Evolutionary conservation across 768 basidiomycete species (phyloP).

Genomic region (Lactarius quietus): DNA sequence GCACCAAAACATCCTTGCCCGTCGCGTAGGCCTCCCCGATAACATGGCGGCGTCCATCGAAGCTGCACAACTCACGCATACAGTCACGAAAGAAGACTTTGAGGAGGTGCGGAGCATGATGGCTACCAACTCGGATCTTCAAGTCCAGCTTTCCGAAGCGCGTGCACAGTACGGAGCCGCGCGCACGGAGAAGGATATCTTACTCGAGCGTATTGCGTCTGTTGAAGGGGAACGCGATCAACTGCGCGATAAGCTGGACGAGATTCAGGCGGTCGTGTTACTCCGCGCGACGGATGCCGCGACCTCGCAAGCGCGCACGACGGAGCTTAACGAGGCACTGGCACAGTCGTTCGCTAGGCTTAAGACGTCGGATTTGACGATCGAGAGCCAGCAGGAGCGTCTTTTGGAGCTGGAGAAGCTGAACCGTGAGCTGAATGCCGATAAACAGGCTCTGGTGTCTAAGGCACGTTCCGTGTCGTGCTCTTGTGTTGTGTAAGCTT

Average conservation of each 20-base stretch:
- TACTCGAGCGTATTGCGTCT: conserved; percentile 56
- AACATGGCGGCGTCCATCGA: conserved; percentile 49
- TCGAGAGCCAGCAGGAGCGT: conserved; percentile 56
- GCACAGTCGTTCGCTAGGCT: conserved; percentile 66
- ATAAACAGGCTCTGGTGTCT: conserved; percentile 53
- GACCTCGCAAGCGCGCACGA: conserved; percentile 47
- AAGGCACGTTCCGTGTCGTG: conserved; percentile 49
- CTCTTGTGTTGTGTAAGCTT: conserved; percentile 18
- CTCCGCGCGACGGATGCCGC: conserved; percentile 45
- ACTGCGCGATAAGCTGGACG: conserved; percentile 53
- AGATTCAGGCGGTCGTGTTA: conserved; percentile 43
- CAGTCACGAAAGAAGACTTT: too few species aligned
- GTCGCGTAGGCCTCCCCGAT: conserved; percentile 57
- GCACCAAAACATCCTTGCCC: conserved; percentile 51
- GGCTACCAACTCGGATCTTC: conserved; percentile 57
- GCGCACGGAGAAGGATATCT: conserved; percentile 78
- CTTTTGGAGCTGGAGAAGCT: conserved; percentile 59
- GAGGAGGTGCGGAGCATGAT: conserved; percentile 55
- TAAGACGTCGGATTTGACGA: conserved; percentile 66
- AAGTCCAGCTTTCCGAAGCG: conserved; percentile 71
- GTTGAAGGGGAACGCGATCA: conserved; percentile 65
- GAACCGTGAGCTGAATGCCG: conserved; percentile 51
- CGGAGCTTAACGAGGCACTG: conserved; percentile 70
- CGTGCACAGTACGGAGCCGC: conserved; percentile 74
- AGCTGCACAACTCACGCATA: conserved; percentile 55